Conservation (phyloP, 768 basidiomycete genomes). For the Mycena haematopus region DNA sequence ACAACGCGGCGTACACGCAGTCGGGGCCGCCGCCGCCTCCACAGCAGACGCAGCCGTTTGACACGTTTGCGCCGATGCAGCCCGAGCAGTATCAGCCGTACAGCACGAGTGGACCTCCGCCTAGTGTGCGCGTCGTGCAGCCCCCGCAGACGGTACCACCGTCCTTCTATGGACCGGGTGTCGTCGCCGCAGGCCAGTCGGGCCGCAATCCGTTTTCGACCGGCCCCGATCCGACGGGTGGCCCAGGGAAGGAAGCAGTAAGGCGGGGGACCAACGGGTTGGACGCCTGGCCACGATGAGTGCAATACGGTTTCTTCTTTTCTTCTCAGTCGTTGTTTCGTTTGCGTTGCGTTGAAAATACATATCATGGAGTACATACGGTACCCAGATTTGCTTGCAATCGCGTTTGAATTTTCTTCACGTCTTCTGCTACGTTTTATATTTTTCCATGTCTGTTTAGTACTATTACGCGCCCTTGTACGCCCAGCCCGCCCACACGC, state of each 20-base stretch:
- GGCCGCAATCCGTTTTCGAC: slow-evolving; percentile 51
- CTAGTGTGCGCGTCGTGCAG: slow-evolving; percentile 45
- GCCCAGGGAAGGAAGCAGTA: slow-evolving; percentile 49
- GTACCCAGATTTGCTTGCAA: slow-evolving; percentile 25
- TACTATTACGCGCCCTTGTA: slow-evolving; percentile 10
- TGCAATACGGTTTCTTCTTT: slow-evolving; percentile 4
- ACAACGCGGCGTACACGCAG: slow-evolving; percentile 61
- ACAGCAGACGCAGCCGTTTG: slow-evolving; percentile 48
- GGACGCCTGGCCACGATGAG: slow-evolving; percentile 80
- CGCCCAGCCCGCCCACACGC: slow-evolving; percentile 6
- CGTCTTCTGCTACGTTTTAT: slow-evolving; percentile 2
- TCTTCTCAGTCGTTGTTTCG: background rate
- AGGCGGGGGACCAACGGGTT: slow-evolving; percentile 64
- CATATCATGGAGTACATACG: slow-evolving; percentile 21
- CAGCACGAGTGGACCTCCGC: slow-evolving; percentile 27
- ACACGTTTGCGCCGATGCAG: slow-evolving; percentile 81
- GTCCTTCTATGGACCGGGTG: slow-evolving; percentile 75
- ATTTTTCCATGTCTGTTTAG: slow-evolving; percentile 18
- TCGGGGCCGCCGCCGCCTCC: slow-evolving; percentile 38
- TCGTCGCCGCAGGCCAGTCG: slow-evolving; percentile 56
- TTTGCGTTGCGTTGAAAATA: slow-evolving; percentile 26
- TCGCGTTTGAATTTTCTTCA: slow-evolving; percentile 12
- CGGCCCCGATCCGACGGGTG: slow-evolving; percentile 38
- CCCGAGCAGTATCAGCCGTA: slow-evolving; percentile 79
- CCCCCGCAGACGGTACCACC: slow-evolving; percentile 59